Conservation (phyloP, 2,329 filamentous ascomycete genomes). For the Cytospora schulzeri region DNA sequence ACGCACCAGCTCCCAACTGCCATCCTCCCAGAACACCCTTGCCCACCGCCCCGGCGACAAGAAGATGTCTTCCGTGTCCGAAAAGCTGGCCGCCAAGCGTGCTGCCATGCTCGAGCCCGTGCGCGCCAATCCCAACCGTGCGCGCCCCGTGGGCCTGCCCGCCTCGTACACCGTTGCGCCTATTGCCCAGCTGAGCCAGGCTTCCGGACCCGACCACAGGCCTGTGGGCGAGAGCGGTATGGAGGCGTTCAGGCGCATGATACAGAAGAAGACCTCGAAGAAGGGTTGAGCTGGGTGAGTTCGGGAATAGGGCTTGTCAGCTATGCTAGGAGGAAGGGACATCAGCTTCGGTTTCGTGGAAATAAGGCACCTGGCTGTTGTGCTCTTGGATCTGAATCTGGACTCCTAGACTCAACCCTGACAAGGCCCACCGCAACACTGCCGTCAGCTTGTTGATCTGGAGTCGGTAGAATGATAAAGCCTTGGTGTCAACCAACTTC, state of each 20-base stretch:
- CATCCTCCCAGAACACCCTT: conserved; percentile 42
- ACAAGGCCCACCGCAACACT: too few relatives aligned
- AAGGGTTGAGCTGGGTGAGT: background rate
- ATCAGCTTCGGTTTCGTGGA: background rate
- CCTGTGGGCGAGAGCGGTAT: conserved; percentile 65
- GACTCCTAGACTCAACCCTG: too few relatives aligned
- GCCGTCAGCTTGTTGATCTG: too few relatives aligned
- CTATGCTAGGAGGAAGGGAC: background rate
- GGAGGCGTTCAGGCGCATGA: conserved; percentile 68
- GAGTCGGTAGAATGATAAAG: too few relatives aligned
- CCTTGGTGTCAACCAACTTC: too few relatives aligned
- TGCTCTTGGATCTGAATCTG: too few relatives aligned
- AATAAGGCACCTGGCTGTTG: background rate
- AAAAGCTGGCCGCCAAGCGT: conserved; percentile 33
- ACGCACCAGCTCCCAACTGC: conserved; percentile 42
- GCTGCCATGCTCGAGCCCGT: conserved; percentile 53
- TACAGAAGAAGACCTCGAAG: conserved; percentile 61
- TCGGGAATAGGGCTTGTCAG: too few relatives aligned
- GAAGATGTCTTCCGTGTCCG: conserved; percentile 32
- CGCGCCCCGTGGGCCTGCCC: conserved; percentile 56
- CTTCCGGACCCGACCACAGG: conserved; percentile 57
- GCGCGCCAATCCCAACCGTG: conserved; percentile 54
- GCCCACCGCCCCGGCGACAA: conserved; percentile 50
- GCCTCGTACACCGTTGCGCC: conserved; percentile 62
- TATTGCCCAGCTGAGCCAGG: conserved; percentile 58